These are phyloP conservation scores for Colletotrichum noveboracense DNA, from an alignment of 2,329 filamentous ascomycete genomes.

Conservation along the genomic window DNA sequence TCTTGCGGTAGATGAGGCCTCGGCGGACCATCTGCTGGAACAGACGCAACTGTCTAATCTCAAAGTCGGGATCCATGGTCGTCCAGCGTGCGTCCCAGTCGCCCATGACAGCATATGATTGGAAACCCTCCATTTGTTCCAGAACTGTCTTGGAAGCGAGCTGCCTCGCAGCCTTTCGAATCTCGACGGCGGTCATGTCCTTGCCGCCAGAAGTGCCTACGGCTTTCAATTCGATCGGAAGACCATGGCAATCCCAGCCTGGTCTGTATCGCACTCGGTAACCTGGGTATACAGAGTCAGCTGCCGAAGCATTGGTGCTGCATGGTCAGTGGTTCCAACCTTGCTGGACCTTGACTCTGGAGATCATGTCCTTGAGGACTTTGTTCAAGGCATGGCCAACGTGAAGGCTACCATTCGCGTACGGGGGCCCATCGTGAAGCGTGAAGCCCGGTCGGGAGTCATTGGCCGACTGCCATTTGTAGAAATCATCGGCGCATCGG, in stretches of 20 bases:
- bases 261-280: slow-evolving; percentile 82
- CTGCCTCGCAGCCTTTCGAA: slow-evolving; percentile 67
- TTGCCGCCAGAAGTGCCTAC: slow-evolving; percentile 61
- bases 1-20: slow-evolving; percentile 77
- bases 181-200: slow-evolving; percentile 56
- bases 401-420: slow-evolving; percentile 92
- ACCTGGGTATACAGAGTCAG: slow-evolving; percentile 35
- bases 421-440: slow-evolving; percentile 94
- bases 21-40: slow-evolving; percentile 78
- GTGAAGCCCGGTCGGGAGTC: slow-evolving; percentile 70
- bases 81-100: slow-evolving; percentile 80
- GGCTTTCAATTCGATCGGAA: slow-evolving; percentile 97
- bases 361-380: slow-evolving; percentile 92
- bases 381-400: slow-evolving; percentile 97
- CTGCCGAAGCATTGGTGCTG: background rate
- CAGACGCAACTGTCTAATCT: slow-evolving; percentile 75
- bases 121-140: slow-evolving; percentile 76
- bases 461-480: slow-evolving; percentile 78
- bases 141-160: slow-evolving; percentile 73
- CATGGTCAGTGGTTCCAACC: slow-evolving; percentile 41
- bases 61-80: slow-evolving; percentile 79
- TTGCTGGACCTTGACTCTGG: slow-evolving; percentile 79
- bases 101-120: slow-evolving; percentile 77
- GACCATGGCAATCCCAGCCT: slow-evolving; percentile 97
- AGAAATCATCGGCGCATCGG: slow-evolving; percentile 85